Base-by-base conservation (phyloP, 805 yeast genomes). In the Komagataella pseudopastoris region DNA sequence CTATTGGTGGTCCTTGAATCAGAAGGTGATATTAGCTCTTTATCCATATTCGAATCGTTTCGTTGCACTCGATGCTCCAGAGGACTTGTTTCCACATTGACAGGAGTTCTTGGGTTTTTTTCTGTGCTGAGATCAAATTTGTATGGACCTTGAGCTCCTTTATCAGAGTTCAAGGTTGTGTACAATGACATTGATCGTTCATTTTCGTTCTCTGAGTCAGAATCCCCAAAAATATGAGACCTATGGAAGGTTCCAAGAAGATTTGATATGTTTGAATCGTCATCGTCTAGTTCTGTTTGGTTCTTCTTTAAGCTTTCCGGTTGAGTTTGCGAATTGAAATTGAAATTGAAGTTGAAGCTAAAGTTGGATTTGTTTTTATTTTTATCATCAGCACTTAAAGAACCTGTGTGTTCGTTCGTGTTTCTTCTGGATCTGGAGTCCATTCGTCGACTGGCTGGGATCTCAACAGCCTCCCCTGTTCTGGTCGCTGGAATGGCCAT, bases 401-500 rank as follows among this genome's bases (percentile, higher is more conserved):
- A 22, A 8, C 43, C 44, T 2, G 10, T 49, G 20, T 43, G 46
- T 16, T 16, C 22, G 12, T 18, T 24, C 17, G 48, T 45, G 12
- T 49, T 24, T 7, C 17, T 43, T 5, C 39, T 30, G 3, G 39
- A 30, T 14, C 39, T 30, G 39, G 39, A 30, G 39, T 30, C 39
- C 10, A 30, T 12, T 30, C 39, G 4, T 30, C 39, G 39, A 10
- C 39, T 30, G 12, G 39, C 14, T 30, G 84, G 83, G 23, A 87
- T 85, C 59, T 86, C 93, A 2, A 85, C 77, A 0, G 91, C 77
- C 57, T 82, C 93, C 6, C 95, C 95, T 44, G 78, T 77, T 56
- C 89, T 66, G 0, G 91, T 84, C 0, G 93, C 85, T 0, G 95
- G 90, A 50, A 87, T 86, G 0, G 95, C 85, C 82, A 86, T 78